These are phyloP conservation scores for Crithidia thermophila DNA, from an alignment of 208 protist species.

Conservation along the genomic window DNA sequence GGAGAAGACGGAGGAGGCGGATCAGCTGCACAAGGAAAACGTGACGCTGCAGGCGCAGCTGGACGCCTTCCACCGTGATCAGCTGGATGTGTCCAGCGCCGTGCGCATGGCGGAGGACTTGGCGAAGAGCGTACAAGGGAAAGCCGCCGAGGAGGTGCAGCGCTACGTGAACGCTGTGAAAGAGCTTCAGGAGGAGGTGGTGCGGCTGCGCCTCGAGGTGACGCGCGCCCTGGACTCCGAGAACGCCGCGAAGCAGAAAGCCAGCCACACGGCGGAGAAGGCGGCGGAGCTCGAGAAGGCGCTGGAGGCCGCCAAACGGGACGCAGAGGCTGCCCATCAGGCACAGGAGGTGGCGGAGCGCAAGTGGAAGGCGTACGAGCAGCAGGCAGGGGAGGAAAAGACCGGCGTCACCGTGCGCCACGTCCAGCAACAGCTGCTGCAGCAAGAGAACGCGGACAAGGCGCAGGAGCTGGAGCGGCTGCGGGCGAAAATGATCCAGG, in stretches of 20 bases:
- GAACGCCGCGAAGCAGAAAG: slow-evolving; percentile 23
- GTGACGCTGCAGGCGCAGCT: slow-evolving; percentile 28
- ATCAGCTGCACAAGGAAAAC: slow-evolving; percentile 39
- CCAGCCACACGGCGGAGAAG: slow-evolving; percentile 7
- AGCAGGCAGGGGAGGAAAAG: slow-evolving; percentile 38
- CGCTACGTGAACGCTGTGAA: slow-evolving; percentile 27
- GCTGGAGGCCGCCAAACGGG: slow-evolving; percentile 25
- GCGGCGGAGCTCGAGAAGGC: slow-evolving; percentile 10
- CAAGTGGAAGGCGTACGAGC: slow-evolving; percentile 21
- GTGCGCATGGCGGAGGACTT: slow-evolving; percentile 64
- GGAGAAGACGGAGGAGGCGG: slow-evolving; percentile 67
- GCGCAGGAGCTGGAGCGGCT: slow-evolving; percentile 75
- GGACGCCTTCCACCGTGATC: slow-evolving; percentile 29
- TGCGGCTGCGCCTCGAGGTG: slow-evolving; percentile 44
- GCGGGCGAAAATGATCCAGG: slow-evolving; percentile 63
- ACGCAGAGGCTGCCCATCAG: slow-evolving; percentile 21
- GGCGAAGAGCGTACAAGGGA: slow-evolving; percentile 45
- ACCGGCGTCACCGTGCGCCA: slow-evolving; percentile 36
- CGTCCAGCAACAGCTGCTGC: slow-evolving; percentile 60
- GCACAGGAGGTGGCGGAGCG: slow-evolving; percentile 20
- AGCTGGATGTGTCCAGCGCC: slow-evolving; percentile 43
- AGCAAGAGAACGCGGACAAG: slow-evolving; percentile 68
- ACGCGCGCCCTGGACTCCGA: slow-evolving; percentile 37
- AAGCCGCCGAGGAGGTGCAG: slow-evolving; percentile 35
- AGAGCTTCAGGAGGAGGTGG: slow-evolving; percentile 36